Percentiles rank a stretch among this genome's conserved stretches.
phyloP scores from a whole-genome alignment of 306 rosid species.

The Vachellia collinsii region DNA sequence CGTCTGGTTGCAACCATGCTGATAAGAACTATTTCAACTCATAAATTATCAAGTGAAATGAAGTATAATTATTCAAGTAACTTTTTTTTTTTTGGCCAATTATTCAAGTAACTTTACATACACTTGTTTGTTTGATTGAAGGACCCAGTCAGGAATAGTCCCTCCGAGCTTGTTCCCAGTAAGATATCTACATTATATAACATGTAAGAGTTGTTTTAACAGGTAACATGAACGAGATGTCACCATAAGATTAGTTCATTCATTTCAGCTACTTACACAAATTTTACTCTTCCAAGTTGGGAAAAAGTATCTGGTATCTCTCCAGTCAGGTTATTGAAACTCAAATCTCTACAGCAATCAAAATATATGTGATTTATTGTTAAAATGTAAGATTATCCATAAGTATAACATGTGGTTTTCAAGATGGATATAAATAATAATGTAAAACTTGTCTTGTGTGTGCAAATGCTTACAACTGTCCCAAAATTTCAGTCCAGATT shows the following conservation, averaged over 20 bases:
- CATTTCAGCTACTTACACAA: neutral
- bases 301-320: neutral
- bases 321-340: slow-evolving; percentile 11
- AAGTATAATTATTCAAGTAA: neutral
- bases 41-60: neutral
- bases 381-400: neutral
- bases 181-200: neutral
- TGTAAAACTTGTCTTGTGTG: neutral
- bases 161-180: slow-evolving; percentile 5
- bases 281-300: neutral
- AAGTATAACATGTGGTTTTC: neutral
- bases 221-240: neutral
- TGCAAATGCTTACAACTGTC: neutral
- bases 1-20: neutral
- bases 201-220: neutral
- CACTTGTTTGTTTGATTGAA: neutral
- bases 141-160: slow-evolving; percentile 1
- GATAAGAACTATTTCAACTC: neutral
- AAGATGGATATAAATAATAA: neutral
- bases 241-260: neutral
- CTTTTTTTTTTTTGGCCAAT: too few species aligned
- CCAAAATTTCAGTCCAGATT: neutral
- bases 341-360: slow-evolving; percentile 2
- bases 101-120: neutral
- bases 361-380: neutral